phyloP scores from a whole-genome alignment of 768 basidiomycete species.

The Serpula lacrymans region DNA sequence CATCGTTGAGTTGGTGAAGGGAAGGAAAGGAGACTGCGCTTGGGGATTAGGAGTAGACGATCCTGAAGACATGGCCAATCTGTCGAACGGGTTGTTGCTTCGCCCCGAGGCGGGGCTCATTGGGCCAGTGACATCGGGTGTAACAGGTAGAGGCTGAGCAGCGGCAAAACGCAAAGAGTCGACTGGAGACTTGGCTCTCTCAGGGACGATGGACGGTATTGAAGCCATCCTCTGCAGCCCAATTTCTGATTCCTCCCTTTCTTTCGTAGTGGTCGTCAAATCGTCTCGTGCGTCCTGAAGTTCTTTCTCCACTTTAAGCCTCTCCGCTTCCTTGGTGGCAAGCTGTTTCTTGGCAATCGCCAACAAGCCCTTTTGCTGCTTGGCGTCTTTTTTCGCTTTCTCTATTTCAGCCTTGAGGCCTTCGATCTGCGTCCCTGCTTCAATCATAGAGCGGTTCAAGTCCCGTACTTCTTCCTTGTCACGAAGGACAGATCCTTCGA shows the following conservation, averaged over 20 bases:
- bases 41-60: conserved; percentile 37
- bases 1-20: conserved; percentile 39
- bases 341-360: conserved; percentile 96
- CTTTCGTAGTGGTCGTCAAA: conserved; percentile 45
- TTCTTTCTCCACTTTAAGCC: conserved; percentile 67
- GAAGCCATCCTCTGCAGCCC: conserved; percentile 37
- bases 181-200: conserved; percentile 37
- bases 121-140: conserved; percentile 61
- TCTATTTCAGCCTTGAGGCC: conserved; percentile 72
- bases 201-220: conserved; percentile 8
- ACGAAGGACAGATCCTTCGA: conserved; percentile 79
- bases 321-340: conserved; percentile 75
- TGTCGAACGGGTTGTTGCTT: conserved; percentile 92
- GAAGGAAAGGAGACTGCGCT: conserved; percentile 59
- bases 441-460: conserved; percentile 80
- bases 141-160: conserved; percentile 66
- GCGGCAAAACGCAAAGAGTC: conserved; percentile 59
- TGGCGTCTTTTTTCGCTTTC: conserved; percentile 87
- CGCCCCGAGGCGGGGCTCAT: conserved; percentile 46
- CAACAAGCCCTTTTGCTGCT: conserved; percentile 93
- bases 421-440: conserved; percentile 71
- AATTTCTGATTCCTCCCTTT: conserved; percentile 54
- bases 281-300: conserved; percentile 63
- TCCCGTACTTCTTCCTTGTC: conserved; percentile 95
- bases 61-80: conserved; percentile 50